These are phyloP conservation scores for Fusarium sulawesiense DNA, from an alignment of 2,329 filamentous ascomycete species.

Conservation along the genomic window DNA sequence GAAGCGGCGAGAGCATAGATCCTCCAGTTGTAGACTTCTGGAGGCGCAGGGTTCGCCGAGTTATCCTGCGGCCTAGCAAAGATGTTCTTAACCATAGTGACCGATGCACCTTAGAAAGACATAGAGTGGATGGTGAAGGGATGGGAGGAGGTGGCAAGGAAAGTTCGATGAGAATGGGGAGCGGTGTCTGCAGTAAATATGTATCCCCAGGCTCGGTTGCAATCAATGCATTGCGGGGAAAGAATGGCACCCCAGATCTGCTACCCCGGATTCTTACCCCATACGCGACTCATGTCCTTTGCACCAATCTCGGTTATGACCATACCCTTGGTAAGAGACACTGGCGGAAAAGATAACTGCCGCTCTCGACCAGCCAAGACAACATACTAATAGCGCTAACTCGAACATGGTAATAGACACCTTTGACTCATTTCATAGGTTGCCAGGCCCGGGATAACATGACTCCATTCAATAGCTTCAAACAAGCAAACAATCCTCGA, in stretches of 20 bases:
- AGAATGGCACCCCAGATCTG: not conserved
- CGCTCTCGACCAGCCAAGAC: not conserved
- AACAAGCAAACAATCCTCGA: not conserved
- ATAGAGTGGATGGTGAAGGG: not conserved
- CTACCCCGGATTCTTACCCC: conserved; percentile 5
- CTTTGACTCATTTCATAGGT: not conserved
- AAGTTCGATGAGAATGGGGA: not conserved
- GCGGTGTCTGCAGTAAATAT: not conserved
- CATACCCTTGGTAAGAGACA: not conserved
- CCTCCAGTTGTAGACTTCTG: conserved; percentile 13
- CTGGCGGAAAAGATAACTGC: conserved; percentile 5
- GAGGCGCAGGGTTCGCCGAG: conserved; percentile 8
- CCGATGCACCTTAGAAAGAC: not conserved
- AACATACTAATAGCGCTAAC: not conserved
- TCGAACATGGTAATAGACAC: not conserved
- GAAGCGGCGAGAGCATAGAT: conserved; percentile 3
- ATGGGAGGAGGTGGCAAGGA: not conserved
- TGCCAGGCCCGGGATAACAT: not conserved
- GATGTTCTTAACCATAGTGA: conserved; percentile 2
- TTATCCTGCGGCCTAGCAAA: conserved; percentile 5
- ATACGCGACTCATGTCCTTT: not conserved
- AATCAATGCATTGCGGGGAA: not conserved
- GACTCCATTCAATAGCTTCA: not conserved
- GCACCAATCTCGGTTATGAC: not conserved
- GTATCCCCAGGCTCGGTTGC: not conserved